A percentile compares a stretch with the other conserved stretches of the same genome.
These are phyloP conservation scores for Fraxinus albicans DNA, from an alignment of 305 asterid genomes.

Conservation along the genomic window DNA sequence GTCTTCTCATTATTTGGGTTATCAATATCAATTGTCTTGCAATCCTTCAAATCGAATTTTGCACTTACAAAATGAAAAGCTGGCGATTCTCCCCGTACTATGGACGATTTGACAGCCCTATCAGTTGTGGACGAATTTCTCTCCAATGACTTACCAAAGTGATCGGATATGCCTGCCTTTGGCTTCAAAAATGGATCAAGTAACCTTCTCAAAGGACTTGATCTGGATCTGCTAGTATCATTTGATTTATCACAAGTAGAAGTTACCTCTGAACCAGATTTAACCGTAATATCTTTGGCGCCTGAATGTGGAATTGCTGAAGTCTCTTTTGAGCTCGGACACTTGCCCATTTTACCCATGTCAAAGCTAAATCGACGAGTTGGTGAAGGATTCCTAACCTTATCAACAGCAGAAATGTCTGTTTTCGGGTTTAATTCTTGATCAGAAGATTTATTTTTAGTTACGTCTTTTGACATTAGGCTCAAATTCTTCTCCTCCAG, in stretches of 20 bases:
- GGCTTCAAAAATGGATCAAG: constrained; percentile 71
- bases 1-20: constrained; percentile 31
- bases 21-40: constrained; percentile 32
- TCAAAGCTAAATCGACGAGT: constrained; percentile 50
- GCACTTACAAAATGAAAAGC: constrained; percentile 34
- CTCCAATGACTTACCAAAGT: constrained; percentile 22
- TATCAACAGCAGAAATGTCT: constrained; percentile 31
- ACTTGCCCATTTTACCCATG: constrained; percentile 43
- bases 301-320: constrained; percentile 20
- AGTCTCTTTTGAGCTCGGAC: constrained; percentile 36
- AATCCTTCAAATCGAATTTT: constrained; percentile 39
- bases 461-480: constrained; percentile 19
- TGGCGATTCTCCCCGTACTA: constrained; percentile 30
- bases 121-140: constrained; percentile 30
- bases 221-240: constrained; percentile 38
- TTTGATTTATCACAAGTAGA: constrained; percentile 35
- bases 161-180: constrained; percentile 40
- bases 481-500: constrained; percentile 30
- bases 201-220: constrained; percentile 79
- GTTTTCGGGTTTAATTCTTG: constrained; percentile 24
- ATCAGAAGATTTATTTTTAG: constrained; percentile 10
- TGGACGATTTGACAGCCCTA: constrained; percentile 26
- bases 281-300: constrained; percentile 12
- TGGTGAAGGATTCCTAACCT: constrained; percentile 53
- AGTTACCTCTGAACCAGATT: constrained; percentile 28